Conservation (phyloP, 495 filamentous ascomycete species). For the Glonium stellatum region DNA sequence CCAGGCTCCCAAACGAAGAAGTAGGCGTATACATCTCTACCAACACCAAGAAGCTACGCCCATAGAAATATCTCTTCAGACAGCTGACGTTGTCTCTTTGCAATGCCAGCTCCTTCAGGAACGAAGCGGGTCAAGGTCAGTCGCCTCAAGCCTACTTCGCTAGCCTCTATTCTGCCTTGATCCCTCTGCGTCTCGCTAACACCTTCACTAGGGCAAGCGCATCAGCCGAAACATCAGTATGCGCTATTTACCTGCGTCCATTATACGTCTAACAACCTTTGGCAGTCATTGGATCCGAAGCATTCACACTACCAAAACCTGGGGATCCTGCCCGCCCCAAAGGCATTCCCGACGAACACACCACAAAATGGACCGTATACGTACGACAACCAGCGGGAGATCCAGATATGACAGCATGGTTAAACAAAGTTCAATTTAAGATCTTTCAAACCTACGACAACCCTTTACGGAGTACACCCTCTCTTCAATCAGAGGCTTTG, state of each 20-base stretch:
- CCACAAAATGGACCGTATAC: slow-evolving; percentile 90
- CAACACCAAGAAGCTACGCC: slow-evolving; percentile 45
- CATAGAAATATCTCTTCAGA: neutral
- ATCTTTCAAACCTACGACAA: slow-evolving; percentile 92
- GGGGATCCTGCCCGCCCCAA: slow-evolving; percentile 61
- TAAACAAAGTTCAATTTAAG: slow-evolving; percentile 96
- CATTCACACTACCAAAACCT: slow-evolving; percentile 70
- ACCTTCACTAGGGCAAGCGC: slow-evolving; percentile 59
- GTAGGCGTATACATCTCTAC: neutral
- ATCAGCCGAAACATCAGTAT: slow-evolving; percentile 67
- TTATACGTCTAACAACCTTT: slow-evolving; percentile 9
- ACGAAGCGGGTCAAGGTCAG: slow-evolving; percentile 54
- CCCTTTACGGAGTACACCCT: slow-evolving; percentile 59
- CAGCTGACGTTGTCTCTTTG: slow-evolving; percentile 5
- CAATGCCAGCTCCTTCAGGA: slow-evolving; percentile 50
- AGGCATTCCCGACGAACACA: slow-evolving; percentile 64
- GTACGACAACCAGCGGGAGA: slow-evolving; percentile 77
- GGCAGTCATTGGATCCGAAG: slow-evolving; percentile 72
- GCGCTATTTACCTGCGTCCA: slow-evolving; percentile 14
- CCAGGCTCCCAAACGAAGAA: neutral
- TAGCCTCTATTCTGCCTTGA: neutral
- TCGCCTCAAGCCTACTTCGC: neutral
- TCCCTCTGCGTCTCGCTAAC: slow-evolving; percentile 21
- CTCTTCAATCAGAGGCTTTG: neutral
- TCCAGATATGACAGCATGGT: slow-evolving; percentile 82